These are phyloP conservation scores for Chondrostereum purpureum DNA, from an alignment of 1,284 basidiomycete genomes.

Conservation along the genomic window DNA sequence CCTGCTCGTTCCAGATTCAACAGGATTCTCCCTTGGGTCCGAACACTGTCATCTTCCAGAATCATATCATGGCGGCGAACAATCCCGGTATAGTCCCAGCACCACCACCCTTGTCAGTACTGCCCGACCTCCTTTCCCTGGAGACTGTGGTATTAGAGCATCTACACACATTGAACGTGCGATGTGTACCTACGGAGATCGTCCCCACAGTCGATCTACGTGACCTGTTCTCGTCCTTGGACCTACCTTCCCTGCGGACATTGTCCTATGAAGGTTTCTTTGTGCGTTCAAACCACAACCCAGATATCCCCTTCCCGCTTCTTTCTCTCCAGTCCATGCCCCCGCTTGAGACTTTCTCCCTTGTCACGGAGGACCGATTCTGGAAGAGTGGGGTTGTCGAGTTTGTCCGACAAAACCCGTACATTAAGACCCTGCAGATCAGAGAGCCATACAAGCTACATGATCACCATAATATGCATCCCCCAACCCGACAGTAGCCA, in stretches of 20 bases:
- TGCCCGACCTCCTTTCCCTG: background rate
- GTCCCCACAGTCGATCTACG: background rate
- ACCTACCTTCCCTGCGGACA: background rate
- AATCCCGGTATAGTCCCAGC: background rate
- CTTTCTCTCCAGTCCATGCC: background rate
- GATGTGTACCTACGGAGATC: background rate
- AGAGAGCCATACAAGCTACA: background rate
- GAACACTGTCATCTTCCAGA: background rate
- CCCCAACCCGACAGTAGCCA: background rate
- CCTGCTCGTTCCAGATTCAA: background rate
- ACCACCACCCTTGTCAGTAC: background rate
- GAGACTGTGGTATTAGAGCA: background rate
- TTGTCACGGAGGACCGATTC: background rate
- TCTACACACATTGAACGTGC: background rate
- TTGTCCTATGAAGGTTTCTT: background rate
- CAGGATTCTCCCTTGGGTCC: background rate
- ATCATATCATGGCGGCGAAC: background rate
- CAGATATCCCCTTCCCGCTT: background rate
- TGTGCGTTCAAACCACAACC: background rate
- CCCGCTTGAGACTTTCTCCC: background rate
- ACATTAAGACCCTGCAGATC: background rate
- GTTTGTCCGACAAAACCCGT: background rate
- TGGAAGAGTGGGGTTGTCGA: background rate
- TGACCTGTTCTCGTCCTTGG: background rate
- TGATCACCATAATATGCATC: background rate